Evolutionary conservation across 2,329 filamentous ascomycete species (phyloP).

Genomic region (Rugonectria rugulosa): DNA sequence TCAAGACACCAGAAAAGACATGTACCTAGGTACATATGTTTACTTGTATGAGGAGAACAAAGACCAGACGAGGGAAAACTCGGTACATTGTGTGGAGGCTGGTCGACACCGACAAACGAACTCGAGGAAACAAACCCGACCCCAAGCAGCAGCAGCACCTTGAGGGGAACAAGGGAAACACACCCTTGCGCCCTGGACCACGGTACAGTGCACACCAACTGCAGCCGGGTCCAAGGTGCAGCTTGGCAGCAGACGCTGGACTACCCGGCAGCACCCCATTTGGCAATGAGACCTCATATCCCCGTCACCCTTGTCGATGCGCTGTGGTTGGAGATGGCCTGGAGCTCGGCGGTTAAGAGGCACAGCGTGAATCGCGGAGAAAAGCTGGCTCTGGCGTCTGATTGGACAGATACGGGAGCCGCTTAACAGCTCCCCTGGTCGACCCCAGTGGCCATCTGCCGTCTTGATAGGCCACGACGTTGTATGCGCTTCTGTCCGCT

Average conservation of each 20-base stretch:
- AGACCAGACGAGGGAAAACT: background rate
- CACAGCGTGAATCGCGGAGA: slow-evolving; percentile 33
- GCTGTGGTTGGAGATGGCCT: slow-evolving; percentile 30
- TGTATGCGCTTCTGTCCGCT: slow-evolving; percentile 33
- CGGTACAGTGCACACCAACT: too few relatives aligned
- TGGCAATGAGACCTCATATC: slow-evolving; percentile 8
- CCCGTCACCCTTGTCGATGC: slow-evolving; percentile 6
- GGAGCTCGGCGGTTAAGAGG: slow-evolving; percentile 20
- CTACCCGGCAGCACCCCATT: slow-evolving; percentile 18
- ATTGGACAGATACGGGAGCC: slow-evolving; percentile 29
- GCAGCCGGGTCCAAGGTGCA: too few relatives aligned
- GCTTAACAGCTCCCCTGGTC: slow-evolving; percentile 25
- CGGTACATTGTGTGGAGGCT: background rate
- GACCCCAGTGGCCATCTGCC: slow-evolving; percentile 22
- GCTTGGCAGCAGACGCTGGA: slow-evolving; percentile 7
- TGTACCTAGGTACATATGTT: too few relatives aligned
- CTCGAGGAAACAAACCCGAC: background rate
- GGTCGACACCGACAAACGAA: slow-evolving; percentile 15
- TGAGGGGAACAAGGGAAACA: slow-evolving; percentile 9
- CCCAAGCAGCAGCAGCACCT: too few relatives aligned
- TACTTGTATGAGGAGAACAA: too few relatives aligned
- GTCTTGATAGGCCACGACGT: slow-evolving; percentile 34
- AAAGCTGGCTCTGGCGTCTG: slow-evolving; percentile 16
- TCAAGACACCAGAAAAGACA: too few relatives aligned
- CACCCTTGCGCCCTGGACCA: too few relatives aligned